These are phyloP conservation scores for Curvularia eragrostidis DNA, from an alignment of 2,329 filamentous ascomycete genomes.

Conservation along the genomic window DNA sequence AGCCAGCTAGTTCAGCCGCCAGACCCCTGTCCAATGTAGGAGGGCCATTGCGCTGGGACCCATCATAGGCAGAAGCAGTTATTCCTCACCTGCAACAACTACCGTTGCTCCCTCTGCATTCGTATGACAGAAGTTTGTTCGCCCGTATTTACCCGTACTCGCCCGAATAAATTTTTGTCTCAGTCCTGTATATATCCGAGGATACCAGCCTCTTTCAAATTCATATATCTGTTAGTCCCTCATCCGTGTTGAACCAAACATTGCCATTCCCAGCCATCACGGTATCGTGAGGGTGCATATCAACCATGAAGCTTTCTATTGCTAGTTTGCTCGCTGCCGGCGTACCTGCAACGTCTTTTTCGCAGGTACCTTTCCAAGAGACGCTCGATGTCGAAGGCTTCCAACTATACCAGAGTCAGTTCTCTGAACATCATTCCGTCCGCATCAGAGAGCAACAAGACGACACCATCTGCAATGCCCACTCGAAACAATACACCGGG, in stretches of 20 bases:
- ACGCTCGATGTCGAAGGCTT: conserved; percentile 38
- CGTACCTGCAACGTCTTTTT: conserved; percentile 20
- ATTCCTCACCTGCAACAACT: background rate
- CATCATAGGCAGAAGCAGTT: background rate
- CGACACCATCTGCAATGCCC: conserved; percentile 43
- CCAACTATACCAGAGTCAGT: conserved; percentile 41
- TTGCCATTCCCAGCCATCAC: conserved; percentile 2
- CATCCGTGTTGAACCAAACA: background rate
- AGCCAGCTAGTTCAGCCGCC: conserved; percentile 8
- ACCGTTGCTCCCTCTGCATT: no score
- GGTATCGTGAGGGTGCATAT: background rate
- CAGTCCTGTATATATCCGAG: background rate
- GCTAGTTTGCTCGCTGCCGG: conserved; percentile 17
- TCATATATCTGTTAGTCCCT: background rate
- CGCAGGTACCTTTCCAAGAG: conserved; percentile 42
- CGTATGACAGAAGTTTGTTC: no score
- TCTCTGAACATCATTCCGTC: conserved; percentile 43
- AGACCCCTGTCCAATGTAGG: conserved; percentile 11
- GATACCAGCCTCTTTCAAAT: background rate
- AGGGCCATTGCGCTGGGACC: conserved; percentile 9
- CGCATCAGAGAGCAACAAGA: conserved; percentile 46
- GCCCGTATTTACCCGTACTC: no score
- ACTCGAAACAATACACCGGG: conserved; percentile 46
- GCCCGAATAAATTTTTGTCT: no score
- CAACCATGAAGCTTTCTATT: conserved; percentile 28